Evolutionary conservation across 345 rosid genomes (phyloP), one percentile per base, ranked within the genome.

Genomic region (Salix koriyanagi): DNA sequence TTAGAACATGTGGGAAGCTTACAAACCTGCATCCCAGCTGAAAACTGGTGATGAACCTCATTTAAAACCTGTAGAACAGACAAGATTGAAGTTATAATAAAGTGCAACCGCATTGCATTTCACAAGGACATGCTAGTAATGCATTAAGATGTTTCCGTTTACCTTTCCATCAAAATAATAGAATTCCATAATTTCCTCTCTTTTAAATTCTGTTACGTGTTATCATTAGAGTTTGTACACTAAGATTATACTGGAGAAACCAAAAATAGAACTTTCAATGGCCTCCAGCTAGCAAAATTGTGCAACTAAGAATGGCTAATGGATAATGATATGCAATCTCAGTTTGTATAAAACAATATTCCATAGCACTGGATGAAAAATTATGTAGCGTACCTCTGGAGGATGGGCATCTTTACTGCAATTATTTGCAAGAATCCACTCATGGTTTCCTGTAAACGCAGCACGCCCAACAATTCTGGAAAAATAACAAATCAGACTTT

Each of bases 21-120:
- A 68, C 81, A 73, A 80, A 96, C 99, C 98, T 96, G 92, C 86
- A 96, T 89, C 80, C 97, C 98, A 52, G 92, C 90, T 52, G 97
- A 89, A 87, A 94, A 86, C 71, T 94, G 99, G 74, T 87, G 89
- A 76, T 80, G 91, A 79, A 90, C 80, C 84, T 96, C 97, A 75
- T 87, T 89, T 5, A 84, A 77, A 67, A 94, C 97, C 94, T 92
- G 79, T 65, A 85, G 73, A 50, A 77, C 70, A 75, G 36, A 76
- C 37, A 69, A 46, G 65, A 69, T 6, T 4, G 60, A 76, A 68
- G 73, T 81, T 76, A 80, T 11, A 50, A 46, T 44, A 67, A 67
- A 60, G 58, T 34, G 7, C 60, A 67, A 4, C 37, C 2, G n/a
- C 68, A 64, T 66, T 56, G 48, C 30, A 67, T 19, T 60, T 19